These are phyloP conservation scores for Ogataea thermomethanolica DNA, from an alignment of 805 yeast species.

Conservation along the genomic window DNA sequence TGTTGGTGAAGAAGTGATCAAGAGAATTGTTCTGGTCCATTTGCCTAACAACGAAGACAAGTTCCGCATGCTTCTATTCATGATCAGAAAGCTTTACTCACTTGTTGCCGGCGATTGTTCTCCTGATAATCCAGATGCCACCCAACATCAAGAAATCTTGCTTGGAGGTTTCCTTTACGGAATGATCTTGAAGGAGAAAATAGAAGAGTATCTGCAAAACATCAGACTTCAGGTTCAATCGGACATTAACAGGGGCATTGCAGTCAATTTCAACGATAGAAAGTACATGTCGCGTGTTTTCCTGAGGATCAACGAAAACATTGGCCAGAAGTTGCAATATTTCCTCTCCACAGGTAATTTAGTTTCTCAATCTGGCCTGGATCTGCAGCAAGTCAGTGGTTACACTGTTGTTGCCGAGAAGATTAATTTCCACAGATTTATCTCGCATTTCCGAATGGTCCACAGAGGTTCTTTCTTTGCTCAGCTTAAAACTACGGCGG, in stretches of 20 bases:
- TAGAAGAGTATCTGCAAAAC: conserved; percentile 83
- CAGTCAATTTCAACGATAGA: conserved; percentile 79
- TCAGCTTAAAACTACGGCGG: conserved; percentile 94
- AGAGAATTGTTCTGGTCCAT: conserved; percentile 86
- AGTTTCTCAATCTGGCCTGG: conserved; percentile 95
- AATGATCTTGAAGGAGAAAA: conserved; percentile 93
- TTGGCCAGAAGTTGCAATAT: conserved; percentile 91
- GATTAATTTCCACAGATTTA: conserved; percentile 93
- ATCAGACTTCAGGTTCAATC: conserved; percentile 71
- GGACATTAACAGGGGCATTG: conserved; percentile 74
- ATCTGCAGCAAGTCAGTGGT: conserved; percentile 96
- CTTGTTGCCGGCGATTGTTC: conserved; percentile 95
- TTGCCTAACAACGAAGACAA: conserved; percentile 71
- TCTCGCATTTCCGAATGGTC: conserved; percentile 99
- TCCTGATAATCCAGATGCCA: conserved; percentile 98
- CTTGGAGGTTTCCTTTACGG: conserved; percentile 96
- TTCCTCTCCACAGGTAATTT: conserved; percentile 95
- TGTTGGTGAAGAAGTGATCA: conserved; percentile 81
- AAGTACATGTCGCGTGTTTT: conserved; percentile 81
- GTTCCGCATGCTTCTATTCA: conserved; percentile 81
- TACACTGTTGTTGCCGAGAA: conserved; percentile 98
- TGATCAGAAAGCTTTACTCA: conserved; percentile 93
- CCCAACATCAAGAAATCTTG: conserved; percentile 96
- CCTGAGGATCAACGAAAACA: conserved; percentile 79
- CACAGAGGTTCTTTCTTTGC: conserved; percentile 99